A percentile compares a stretch with the other conserved stretches of the same genome.
Conservation (phyloP, 441 rosid species). For the Biscutella laevigata region DNA sequence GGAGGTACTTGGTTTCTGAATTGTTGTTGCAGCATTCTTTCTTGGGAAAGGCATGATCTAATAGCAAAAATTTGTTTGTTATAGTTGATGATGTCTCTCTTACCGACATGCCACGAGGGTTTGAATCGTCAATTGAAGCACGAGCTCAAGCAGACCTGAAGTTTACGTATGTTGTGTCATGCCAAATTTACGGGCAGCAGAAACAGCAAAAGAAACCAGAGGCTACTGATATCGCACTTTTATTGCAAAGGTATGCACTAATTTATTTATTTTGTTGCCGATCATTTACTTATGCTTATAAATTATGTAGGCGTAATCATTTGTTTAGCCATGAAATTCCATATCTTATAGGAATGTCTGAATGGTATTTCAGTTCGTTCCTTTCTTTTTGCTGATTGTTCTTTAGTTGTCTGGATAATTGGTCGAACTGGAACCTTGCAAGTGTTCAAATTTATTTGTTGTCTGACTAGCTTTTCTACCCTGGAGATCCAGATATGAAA, state of each 20-base stretch:
- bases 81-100: constrained; percentile 51
- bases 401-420: background rate
- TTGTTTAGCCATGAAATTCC: constrained; percentile 5
- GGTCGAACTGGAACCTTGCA: background rate
- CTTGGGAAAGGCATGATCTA: constrained; percentile 5
- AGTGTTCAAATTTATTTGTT: background rate
- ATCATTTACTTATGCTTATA: background rate
- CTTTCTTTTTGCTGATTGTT: background rate
- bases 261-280: background rate
- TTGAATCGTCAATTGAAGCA: constrained; percentile 66
- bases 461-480: background rate
- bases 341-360: constrained; percentile 5
- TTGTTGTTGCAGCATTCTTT: constrained; percentile 6
- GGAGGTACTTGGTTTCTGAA: constrained; percentile 46
- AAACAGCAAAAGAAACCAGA: constrained; percentile 77
- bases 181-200: constrained; percentile 97
- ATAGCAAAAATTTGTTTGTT: constrained; percentile 16
- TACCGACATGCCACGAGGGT: constrained; percentile 49
- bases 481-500: constrained; percentile 2
- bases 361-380: constrained; percentile 8
- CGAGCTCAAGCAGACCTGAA: constrained; percentile 93
- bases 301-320: constrained; percentile 5
- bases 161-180: constrained; percentile 92
- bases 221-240: constrained; percentile 88
- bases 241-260: constrained; percentile 61